These are phyloP conservation scores for Cladosporium sp. DNA, from an alignment of 2,329 filamentous ascomycete species.

Conservation along the genomic window DNA sequence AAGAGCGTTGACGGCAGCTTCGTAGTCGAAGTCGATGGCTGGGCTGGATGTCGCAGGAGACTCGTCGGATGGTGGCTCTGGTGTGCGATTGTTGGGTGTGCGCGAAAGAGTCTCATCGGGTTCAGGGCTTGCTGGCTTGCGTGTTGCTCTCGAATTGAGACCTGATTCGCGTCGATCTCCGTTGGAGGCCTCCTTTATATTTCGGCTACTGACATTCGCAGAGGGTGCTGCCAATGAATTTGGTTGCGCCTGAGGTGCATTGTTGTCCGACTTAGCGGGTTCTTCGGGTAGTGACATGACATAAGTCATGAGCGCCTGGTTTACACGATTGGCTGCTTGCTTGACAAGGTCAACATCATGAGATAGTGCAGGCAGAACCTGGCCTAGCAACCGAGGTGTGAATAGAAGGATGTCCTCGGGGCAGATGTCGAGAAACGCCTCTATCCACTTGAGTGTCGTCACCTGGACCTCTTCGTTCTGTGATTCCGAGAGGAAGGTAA, in stretches of 20 bases:
- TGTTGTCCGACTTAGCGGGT: constrained; percentile 32
- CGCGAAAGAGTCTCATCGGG: constrained; percentile 17
- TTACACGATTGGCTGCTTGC: constrained; percentile 81
- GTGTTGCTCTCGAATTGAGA: constrained; percentile 13
- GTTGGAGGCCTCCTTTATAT: constrained; percentile 1
- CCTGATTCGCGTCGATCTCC: constrained; percentile 10
- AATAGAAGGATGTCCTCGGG: constrained; percentile 94
- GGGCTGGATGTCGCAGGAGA: constrained; percentile 31
- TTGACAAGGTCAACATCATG: constrained; percentile 86
- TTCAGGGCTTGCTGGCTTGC: constrained; percentile 24
- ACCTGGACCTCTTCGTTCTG: constrained; percentile 85
- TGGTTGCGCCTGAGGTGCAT: constrained; percentile 14
- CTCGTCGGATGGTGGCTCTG: constrained; percentile 23
- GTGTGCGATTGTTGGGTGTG: constrained; percentile 26
- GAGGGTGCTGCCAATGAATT: background rate
- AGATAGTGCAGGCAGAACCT: constrained; percentile 89
- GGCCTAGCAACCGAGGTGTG: constrained; percentile 83
- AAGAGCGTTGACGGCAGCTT: constrained; percentile 85
- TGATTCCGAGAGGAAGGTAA: constrained; percentile 79
- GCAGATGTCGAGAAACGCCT: constrained; percentile 93
- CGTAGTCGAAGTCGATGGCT: constrained; percentile 83
- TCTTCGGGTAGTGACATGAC: constrained; percentile 81
- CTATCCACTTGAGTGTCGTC: constrained; percentile 90
- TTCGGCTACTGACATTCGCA: background rate
- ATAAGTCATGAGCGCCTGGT: constrained; percentile 86